Evolutionary conservation across 2,329 filamentous ascomycete species (phyloP).

Genomic region (Verticillium alfalfae): DNA sequence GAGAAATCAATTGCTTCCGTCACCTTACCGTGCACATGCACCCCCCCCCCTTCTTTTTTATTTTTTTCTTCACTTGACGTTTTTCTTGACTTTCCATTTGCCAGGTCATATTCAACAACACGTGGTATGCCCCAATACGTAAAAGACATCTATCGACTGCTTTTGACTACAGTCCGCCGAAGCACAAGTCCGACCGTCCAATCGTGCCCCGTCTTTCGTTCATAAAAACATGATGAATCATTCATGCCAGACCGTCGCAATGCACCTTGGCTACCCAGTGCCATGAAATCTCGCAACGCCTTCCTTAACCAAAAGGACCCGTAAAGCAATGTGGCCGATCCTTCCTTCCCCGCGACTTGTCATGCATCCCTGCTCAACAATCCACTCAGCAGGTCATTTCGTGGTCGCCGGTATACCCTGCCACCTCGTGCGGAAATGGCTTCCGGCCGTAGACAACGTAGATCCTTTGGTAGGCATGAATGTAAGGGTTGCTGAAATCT

Average conservation of each 20-base stretch:
- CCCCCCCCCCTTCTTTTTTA: too few species aligned
- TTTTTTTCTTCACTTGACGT: too few species aligned
- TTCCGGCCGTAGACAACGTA: slow-evolving; percentile 47
- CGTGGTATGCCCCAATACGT: too few species aligned
- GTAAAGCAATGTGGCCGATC: not conserved
- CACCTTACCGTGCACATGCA: too few species aligned
- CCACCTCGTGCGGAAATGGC: slow-evolving; percentile 29
- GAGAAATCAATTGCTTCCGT: too few species aligned
- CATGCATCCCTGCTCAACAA: too few species aligned
- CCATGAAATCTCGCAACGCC: not conserved
- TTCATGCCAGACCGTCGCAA: not conserved
- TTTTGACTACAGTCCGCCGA: too few species aligned
- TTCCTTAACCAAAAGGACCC: not conserved
- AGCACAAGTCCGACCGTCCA: not conserved
- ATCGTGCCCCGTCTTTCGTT: not conserved
- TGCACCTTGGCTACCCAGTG: not conserved
- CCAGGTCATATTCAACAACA: too few species aligned
- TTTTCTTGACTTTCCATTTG: too few species aligned
- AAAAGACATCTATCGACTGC: too few species aligned
- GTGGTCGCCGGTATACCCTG: not conserved
- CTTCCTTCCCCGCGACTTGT: not conserved
- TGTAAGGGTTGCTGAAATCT: slow-evolving; percentile 36
- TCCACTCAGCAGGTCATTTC: not conserved
- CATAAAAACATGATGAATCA: not conserved
- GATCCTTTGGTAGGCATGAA: slow-evolving; percentile 44